Percentiles rank a stretch among this genome's conserved stretches.
Evolutionary conservation across 768 basidiomycete species (phyloP).

Genomic region (Imleria badia): DNA sequence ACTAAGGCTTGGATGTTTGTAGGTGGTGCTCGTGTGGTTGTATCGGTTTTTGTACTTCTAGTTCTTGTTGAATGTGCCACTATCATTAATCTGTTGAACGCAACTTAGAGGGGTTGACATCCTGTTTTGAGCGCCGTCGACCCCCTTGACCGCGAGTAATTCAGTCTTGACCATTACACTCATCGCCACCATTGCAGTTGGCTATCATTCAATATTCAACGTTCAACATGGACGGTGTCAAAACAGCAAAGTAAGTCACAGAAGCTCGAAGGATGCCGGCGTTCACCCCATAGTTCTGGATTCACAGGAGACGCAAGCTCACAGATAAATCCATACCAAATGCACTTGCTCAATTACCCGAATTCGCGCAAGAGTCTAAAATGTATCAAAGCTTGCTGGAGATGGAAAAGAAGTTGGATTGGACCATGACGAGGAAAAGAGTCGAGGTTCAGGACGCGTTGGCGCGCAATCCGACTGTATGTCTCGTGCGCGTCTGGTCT

Average conservation of each 20-base stretch:
- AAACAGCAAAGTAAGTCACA: slow-evolving; percentile 34
- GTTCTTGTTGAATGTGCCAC: too few species aligned
- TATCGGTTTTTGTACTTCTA: too few species aligned
- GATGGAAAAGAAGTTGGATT: slow-evolving; percentile 90
- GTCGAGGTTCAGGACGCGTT: slow-evolving; percentile 92
- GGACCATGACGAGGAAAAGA: slow-evolving; percentile 90
- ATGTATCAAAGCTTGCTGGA: slow-evolving; percentile 87
- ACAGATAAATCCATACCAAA: slow-evolving; percentile 79
- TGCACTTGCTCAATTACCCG: slow-evolving; percentile 68
- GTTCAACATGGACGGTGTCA: slow-evolving; percentile 32
- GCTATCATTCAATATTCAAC: background rate
- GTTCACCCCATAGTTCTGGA: background rate
- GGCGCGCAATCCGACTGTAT: slow-evolving; percentile 61
- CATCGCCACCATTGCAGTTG: background rate
- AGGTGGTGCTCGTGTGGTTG: background rate
- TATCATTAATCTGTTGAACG: too few species aligned
- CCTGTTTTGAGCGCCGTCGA: slow-evolving; percentile 1
- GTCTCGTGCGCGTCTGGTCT: background rate
- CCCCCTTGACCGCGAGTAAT: background rate
- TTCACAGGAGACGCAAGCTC: slow-evolving; percentile 67
- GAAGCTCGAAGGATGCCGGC: background rate
- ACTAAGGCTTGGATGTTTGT: background rate
- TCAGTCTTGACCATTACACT: background rate
- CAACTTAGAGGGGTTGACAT: slow-evolving; percentile 3
- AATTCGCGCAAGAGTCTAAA: slow-evolving; percentile 75